Base-by-base conservation (phyloP, 331 rosid species). In the Quercus lobata region DNA sequence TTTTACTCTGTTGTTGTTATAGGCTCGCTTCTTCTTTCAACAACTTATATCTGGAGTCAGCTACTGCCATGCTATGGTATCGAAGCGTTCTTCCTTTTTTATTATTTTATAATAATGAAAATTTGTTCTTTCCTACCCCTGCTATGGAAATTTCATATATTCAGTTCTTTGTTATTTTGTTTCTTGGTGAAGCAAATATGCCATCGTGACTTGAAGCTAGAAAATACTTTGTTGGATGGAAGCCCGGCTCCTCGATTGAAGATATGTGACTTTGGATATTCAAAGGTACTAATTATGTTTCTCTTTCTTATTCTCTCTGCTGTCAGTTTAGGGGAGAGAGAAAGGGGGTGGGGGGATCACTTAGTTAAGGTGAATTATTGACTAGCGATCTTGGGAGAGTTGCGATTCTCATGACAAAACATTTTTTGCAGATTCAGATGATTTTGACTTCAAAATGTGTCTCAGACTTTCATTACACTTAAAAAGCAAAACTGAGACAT, bases 11-110 rank as follows among this genome's bases (percentile, higher is more conserved):
- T 57, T 75, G 46, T 24, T 82, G 80, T 37, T 86, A 75, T 79
- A 94, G 98, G 98, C 97, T 66, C 98, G 98, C 73, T 94, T 94
- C 89, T 94, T 94, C 85, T 94, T 94, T 87, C 98, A 92, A 77
- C 98, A 94, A 83, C 98, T 94, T 74, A 91, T 94, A 86, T 94
- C 97, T 8, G 98, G 98, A 79, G 98, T 94, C 76, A 94, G 97
- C 85, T 92, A 85, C 76, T 94, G 94, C 81, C 98, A 94, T 83
- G 91, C 93, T 22, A 94, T 94, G 98, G 98, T 92, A 92, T 79
- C 68, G 29, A 25, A 84, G 49, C 73, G 30, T 44, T 55, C 54
- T 19, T 16, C 25, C n/a, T 6, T n/a, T 60, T 17, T 3, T 49
- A 14, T 49, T 49, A 16, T 73, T 17, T 34, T 7, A 8, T 25